Percentiles rank a stretch among this genome's conserved stretches.
phyloP scores from a whole-genome alignment of 495 filamentous ascomycete species.

The Staphylotrichum tortipilum region DNA sequence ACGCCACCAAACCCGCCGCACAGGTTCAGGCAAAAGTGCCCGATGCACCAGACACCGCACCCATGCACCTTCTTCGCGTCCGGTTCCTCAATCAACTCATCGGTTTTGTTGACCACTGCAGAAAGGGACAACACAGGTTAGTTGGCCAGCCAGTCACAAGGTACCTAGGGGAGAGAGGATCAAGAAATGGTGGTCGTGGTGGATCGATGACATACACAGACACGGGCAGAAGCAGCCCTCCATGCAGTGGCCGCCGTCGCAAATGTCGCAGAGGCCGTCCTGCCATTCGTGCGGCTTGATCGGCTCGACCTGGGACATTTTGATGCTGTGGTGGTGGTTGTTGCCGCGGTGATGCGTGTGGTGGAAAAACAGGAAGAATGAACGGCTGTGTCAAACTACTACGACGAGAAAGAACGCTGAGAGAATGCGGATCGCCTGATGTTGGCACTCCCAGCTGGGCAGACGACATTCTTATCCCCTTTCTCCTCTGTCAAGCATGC shows the following conservation, averaged over 20 bases:
- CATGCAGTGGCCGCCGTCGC: constrained; percentile 29
- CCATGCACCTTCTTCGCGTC: constrained; percentile 24
- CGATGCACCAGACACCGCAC: constrained; percentile 40
- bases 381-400: too few relatives aligned
- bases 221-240: constrained; percentile 45
- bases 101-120: constrained; percentile 39
- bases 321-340: too few relatives aligned
- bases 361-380: too few relatives aligned
- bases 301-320: too few relatives aligned
- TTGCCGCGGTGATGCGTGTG: too few relatives aligned
- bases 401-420: too few relatives aligned
- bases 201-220: constrained; percentile 32
- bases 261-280: constrained; percentile 30
- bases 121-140: too few relatives aligned
- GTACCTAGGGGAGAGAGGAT: not conserved
- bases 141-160: too few relatives aligned
- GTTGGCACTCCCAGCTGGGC: too few relatives aligned
- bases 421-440: too few relatives aligned
- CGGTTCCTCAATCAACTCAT: constrained; percentile 3
- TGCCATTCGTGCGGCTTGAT: constrained; percentile 23
- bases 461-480: too few relatives aligned
- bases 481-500: too few relatives aligned
- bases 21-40: constrained; percentile 27
- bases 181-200: not conserved
- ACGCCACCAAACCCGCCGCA: constrained; percentile 21